These are phyloP conservation scores for Podila clonocystis DNA, from an alignment of 192 early-diverging fungal species.

Conservation along the genomic window DNA sequence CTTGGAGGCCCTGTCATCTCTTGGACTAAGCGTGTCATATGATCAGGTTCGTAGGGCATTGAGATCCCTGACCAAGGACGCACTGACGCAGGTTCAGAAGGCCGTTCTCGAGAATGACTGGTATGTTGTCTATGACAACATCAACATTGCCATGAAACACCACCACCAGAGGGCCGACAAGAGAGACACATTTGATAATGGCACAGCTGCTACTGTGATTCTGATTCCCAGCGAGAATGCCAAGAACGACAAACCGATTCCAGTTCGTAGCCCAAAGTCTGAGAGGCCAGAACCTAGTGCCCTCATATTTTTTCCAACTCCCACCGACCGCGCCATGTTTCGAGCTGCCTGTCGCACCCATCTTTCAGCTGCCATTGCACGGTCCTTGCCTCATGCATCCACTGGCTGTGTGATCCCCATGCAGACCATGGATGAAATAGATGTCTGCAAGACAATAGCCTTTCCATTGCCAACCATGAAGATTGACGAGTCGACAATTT, in stretches of 20 bases:
- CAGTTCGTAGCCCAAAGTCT: constrained; percentile 11
- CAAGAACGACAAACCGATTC: no score
- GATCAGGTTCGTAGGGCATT: constrained; percentile 1
- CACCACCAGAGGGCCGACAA: constrained; percentile 19
- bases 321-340: constrained; percentile 7
- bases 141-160: constrained; percentile 18
- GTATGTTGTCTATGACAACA: constrained; percentile 24
- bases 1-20: constrained; percentile 5
- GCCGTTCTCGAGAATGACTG: not conserved
- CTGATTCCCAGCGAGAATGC: not conserved
- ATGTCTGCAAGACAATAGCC: not conserved
- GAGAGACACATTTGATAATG: constrained; percentile 16
- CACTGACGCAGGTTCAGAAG: constrained; percentile 1
- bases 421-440: constrained; percentile 3
- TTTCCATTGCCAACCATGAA: constrained; percentile 23
- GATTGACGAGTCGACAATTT: constrained; percentile 19
- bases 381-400: constrained; percentile 11
- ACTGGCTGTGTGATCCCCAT: constrained; percentile 1
- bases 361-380: constrained; percentile 4
- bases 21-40: constrained; percentile 19
- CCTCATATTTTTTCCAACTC: constrained; percentile 8
- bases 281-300: not conserved
- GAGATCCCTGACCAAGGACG: constrained; percentile 20
- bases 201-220: constrained; percentile 17
- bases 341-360: constrained; percentile 1